phyloP scores from a whole-genome alignment of 441 rosid species.

The Adansonia grandidieri region DNA sequence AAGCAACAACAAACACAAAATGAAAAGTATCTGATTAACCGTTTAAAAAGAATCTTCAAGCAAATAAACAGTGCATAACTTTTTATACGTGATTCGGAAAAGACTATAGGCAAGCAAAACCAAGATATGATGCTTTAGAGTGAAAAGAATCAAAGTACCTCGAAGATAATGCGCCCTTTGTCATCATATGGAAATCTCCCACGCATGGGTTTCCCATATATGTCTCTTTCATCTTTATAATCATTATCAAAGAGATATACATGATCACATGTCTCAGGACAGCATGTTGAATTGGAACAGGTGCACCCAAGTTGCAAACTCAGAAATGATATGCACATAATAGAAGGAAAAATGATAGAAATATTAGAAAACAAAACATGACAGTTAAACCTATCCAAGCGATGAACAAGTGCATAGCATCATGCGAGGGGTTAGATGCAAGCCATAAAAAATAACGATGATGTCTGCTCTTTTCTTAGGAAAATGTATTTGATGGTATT shows the following conservation, averaged over 20 bases:
- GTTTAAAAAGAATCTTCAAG: not conserved
- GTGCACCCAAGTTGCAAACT: slow-evolving; percentile 59
- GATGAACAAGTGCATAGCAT: not conserved
- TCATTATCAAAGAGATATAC: slow-evolving; percentile 90
- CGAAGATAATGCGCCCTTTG: slow-evolving; percentile 77
- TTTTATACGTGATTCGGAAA: slow-evolving; percentile 4
- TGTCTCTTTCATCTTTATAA: slow-evolving; percentile 93
- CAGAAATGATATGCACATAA: no score
- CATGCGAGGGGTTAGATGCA: not conserved
- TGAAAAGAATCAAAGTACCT: slow-evolving; percentile 55
- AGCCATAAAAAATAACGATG: not conserved
- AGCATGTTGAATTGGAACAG: slow-evolving; percentile 69
- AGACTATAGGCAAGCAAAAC: not conserved
- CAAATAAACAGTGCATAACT: not conserved
- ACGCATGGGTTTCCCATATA: slow-evolving; percentile 69
- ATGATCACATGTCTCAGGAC: slow-evolving; percentile 80
- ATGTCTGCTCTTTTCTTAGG: not conserved
- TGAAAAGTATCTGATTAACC: not conserved
- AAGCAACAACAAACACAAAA: not conserved
- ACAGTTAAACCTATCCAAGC: slow-evolving; percentile 47
- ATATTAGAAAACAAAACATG: no score
- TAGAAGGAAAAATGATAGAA: no score
- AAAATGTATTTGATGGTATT: slow-evolving; percentile 7
- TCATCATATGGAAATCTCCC: slow-evolving; percentile 89
- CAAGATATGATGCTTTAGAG: slow-evolving; percentile 3